Percentiles rank a stretch among this genome's conserved stretches.
Evolutionary conservation across 2,329 filamentous ascomycete genomes (phyloP).

Genomic region (Phyllosticta ampelicida): DNA sequence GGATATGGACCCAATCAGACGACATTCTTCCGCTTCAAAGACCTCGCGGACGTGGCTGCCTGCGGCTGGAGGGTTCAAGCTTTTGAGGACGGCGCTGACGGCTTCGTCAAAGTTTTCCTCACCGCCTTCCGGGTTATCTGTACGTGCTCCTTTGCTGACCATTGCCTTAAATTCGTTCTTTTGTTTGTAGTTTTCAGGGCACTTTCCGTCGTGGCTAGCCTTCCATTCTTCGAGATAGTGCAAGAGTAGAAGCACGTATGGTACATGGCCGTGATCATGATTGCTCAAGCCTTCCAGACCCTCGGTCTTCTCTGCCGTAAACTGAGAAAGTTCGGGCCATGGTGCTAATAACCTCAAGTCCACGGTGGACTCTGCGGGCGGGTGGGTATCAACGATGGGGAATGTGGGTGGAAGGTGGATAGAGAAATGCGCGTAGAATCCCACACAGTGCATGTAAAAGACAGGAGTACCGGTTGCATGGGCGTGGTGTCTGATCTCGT

Average conservation of each 20-base stretch:
- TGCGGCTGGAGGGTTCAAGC: conserved; percentile 58
- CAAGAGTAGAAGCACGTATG: conserved; percentile 72
- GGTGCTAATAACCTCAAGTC: conserved; percentile 77
- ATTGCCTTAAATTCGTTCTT: conserved; percentile 72
- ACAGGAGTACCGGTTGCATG: conserved; percentile 55
- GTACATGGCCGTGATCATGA: conserved; percentile 84
- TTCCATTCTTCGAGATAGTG: conserved; percentile 80
- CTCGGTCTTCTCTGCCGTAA: conserved; percentile 54
- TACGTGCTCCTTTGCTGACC: conserved; percentile 57
- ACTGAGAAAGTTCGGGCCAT: conserved; percentile 69
- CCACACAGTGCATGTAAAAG: conserved; percentile 76
- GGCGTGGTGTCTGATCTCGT: conserved; percentile 40
- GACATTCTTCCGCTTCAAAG: conserved; percentile 58
- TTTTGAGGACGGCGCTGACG: conserved; percentile 74
- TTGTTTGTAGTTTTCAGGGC: conserved; percentile 68
- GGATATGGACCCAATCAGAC: conserved; percentile 34
- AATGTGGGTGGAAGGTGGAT: conserved; percentile 67
- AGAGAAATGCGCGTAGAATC: conserved; percentile 87
- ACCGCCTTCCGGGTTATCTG: conserved; percentile 66
- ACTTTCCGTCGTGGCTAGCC: conserved; percentile 51
- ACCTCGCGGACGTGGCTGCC: conserved; percentile 64
- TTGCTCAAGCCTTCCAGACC: conserved; percentile 59
- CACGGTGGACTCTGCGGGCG: conserved; percentile 71
- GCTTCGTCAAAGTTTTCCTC: conserved; percentile 98
- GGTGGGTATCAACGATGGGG: conserved; percentile 91